These are phyloP conservation scores for Prasinococcaceae sp. DNA, from an alignment of 139 green algal species.

Conservation along the genomic window DNA sequence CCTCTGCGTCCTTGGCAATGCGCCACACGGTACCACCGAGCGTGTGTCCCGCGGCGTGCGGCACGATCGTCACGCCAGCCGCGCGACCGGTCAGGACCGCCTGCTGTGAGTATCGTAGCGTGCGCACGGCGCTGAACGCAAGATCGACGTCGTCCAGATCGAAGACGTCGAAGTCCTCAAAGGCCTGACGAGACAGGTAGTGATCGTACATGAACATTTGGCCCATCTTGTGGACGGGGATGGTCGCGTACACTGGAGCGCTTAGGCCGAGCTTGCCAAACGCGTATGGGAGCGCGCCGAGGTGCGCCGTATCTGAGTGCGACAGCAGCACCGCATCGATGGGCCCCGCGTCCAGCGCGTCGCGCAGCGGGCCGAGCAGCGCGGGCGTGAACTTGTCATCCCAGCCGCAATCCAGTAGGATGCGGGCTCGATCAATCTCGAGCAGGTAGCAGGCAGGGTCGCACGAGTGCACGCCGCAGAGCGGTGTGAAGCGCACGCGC, in stretches of 20 bases:
- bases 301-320: constrained; percentile 55
- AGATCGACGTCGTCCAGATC: constrained; percentile 60
- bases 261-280: constrained; percentile 35
- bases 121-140: constrained; percentile 44
- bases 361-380: constrained; percentile 42
- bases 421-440: constrained; percentile 38
- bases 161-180: constrained; percentile 49
- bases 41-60: constrained; percentile 58
- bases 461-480: constrained; percentile 10
- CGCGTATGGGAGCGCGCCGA: constrained; percentile 71
- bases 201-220: constrained; percentile 72
- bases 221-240: constrained; percentile 64
- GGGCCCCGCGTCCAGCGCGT: constrained; percentile 1
- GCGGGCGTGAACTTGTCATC: constrained; percentile 41
- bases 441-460: constrained; percentile 61
- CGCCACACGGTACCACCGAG: constrained; percentile 76
- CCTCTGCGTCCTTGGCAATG: constrained; percentile 46
- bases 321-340: constrained; percentile 66
- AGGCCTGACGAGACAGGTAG: constrained; percentile 23
- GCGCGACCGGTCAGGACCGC: constrained; percentile 21
- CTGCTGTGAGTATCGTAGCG: constrained; percentile 52
- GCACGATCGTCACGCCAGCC: constrained; percentile 47
- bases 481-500: no score
- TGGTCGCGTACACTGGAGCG: constrained; percentile 58
- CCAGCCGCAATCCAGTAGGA: constrained; percentile 91